phyloP scores from a whole-genome alignment of 2,329 filamentous ascomycete species.

The Fusarium pseudonygamai region DNA sequence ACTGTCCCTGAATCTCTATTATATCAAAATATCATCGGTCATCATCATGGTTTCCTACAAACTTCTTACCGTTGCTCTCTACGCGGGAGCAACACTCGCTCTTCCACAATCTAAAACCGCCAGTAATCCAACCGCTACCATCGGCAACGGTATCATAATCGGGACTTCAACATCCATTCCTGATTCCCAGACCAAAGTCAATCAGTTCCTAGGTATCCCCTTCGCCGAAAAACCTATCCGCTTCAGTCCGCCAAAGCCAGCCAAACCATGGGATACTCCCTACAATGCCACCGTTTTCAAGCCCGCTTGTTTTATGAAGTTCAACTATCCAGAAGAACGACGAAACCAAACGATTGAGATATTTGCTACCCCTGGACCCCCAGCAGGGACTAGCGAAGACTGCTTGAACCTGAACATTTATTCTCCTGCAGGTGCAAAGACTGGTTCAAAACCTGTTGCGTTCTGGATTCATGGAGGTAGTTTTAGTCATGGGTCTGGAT shows the following conservation, averaged over 20 bases:
- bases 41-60: constrained; percentile 8
- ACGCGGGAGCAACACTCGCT: background rate
- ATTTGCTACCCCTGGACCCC: constrained; percentile 37
- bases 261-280: constrained; percentile 22
- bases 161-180: constrained; percentile 31
- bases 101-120: background rate
- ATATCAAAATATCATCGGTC: background rate
- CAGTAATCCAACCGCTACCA: constrained; percentile 20
- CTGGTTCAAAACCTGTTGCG: constrained; percentile 52
- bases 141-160: constrained; percentile 29
- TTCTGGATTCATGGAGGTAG: constrained; percentile 57
- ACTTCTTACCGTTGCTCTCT: background rate
- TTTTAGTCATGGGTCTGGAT: constrained; percentile 49
- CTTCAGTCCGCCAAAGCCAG: constrained; percentile 36
- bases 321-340: constrained; percentile 29
- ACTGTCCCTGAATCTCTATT: accelerated
- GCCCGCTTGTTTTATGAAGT: constrained; percentile 42
- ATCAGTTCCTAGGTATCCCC: constrained; percentile 46
- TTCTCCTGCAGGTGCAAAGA: constrained; percentile 33
- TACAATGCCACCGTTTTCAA: constrained; percentile 40
- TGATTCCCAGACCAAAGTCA: constrained; percentile 27
- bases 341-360: constrained; percentile 25
- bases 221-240: constrained; percentile 43
- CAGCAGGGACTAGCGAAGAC: constrained; percentile 45
- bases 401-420: constrained; percentile 49